Evolutionary conservation across 148 eudicot genomes (phyloP).

Genomic region (Talinum fruticosum): DNA sequence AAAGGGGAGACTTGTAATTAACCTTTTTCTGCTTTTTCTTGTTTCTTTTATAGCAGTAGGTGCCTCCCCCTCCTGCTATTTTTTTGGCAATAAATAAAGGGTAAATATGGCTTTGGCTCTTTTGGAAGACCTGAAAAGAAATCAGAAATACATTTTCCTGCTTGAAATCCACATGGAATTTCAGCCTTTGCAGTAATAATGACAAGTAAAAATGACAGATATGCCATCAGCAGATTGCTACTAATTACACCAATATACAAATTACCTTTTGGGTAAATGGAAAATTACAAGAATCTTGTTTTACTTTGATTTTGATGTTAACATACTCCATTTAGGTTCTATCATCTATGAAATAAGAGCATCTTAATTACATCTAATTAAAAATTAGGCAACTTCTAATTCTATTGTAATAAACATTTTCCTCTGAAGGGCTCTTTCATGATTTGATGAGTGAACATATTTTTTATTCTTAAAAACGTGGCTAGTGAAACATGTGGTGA

Average conservation of each 20-base stretch:
- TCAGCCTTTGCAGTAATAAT: conserved; percentile 12
- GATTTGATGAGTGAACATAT: neutral
- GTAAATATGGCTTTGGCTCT: neutral
- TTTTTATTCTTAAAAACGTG: too few species aligned
- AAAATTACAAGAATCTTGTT: neutral
- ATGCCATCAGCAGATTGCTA: neutral
- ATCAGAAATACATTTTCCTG: neutral
- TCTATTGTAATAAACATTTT: neutral
- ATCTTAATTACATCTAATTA: neutral
- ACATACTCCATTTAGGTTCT: neutral
- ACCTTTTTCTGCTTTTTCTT: too few species aligned
- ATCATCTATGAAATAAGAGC: neutral
- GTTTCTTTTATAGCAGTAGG: neutral
- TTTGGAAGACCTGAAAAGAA: conserved; percentile 9
- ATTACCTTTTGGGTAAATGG: neutral
- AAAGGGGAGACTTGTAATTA: too few species aligned
- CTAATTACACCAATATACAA: neutral
- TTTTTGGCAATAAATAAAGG: too few species aligned
- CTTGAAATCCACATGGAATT: conserved; percentile 20
- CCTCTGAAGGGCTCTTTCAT: neutral
- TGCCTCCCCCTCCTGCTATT: neutral
- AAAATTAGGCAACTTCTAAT: neutral
- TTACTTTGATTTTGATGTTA: neutral
- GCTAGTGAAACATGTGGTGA: neutral
- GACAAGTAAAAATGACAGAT: conserved; percentile 15